Percentiles rank a stretch among this genome's conserved stretches.
Conservation (phyloP, 140 eudicot species). For the Oenanthe javanica region DNA sequence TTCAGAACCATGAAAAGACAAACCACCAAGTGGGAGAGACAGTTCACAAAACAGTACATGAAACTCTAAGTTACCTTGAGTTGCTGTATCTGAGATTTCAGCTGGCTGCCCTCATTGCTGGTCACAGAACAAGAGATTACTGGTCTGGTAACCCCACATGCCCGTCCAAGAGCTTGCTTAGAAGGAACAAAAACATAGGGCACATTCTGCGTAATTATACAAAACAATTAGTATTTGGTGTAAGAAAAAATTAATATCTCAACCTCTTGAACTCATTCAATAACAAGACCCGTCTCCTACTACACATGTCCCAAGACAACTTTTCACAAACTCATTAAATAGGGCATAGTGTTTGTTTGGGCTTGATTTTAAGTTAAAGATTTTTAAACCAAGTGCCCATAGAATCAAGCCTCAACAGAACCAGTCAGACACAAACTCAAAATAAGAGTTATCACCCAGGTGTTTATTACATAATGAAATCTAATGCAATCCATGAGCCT, state of each 20-base stretch:
- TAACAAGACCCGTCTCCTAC: background rate
- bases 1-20: background rate
- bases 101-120: slow-evolving; percentile 21
- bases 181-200: slow-evolving; percentile 20
- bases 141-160: slow-evolving; percentile 21
- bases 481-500: background rate
- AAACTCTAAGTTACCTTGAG: slow-evolving; percentile 13
- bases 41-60: background rate
- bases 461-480: background rate
- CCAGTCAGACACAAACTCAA: background rate
- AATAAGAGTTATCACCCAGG: background rate
- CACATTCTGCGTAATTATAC: slow-evolving; percentile 8
- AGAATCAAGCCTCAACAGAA: background rate
- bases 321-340: background rate
- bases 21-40: background rate
- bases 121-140: slow-evolving; percentile 17
- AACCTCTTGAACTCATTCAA: background rate
- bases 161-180: slow-evolving; percentile 21
- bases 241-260: too few species aligned
- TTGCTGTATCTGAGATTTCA: slow-evolving; percentile 17
- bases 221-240: too few species aligned
- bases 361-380: background rate
- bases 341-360: background rate
- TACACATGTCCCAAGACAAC: background rate
- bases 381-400: background rate